Conservation (phyloP, 139 green algal species). For the Tetratostichococcus sp. region DNA sequence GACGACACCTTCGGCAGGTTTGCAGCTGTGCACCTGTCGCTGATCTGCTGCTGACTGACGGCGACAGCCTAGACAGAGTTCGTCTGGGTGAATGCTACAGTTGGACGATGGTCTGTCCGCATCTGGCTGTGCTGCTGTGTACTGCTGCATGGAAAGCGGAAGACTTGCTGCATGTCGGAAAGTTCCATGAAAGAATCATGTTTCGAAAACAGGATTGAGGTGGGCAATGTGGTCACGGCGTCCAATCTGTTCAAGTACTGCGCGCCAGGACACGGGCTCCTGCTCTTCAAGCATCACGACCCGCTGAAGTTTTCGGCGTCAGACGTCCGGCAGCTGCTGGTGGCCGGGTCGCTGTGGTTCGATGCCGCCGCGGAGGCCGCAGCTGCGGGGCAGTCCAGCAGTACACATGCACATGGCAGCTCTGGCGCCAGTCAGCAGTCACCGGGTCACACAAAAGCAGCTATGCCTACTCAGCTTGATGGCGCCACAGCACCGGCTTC, state of each 20-base stretch:
- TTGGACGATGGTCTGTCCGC: no score
- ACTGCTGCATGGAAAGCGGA: no score
- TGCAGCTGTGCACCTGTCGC: no score
- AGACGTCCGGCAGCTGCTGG: conserved; percentile 56
- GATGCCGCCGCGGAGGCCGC: neutral
- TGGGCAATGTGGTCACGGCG: conserved; percentile 52
- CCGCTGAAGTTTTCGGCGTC: conserved; percentile 57
- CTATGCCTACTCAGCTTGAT: no score
- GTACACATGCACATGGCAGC: no score
- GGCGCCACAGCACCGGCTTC: neutral
- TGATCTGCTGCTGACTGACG: no score
- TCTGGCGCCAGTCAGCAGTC: no score
- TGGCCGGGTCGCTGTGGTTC: conserved; percentile 54
- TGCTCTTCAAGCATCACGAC: conserved; percentile 81
- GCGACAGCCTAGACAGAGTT: no score
- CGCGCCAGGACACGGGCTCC: conserved; percentile 65
- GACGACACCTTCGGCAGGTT: conserved; percentile 49
- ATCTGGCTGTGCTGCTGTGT: neutral
- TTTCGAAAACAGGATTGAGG: conserved; percentile 59
- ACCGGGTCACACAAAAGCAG: neutral
- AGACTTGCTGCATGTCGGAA: no score
- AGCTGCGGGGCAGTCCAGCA: neutral
- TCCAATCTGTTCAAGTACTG: conserved; percentile 87
- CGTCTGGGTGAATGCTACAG: no score
- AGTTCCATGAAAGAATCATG: no score